Conservation (phyloP, 2,329 filamentous ascomycete species). For the Fusarium sp. region DNA sequence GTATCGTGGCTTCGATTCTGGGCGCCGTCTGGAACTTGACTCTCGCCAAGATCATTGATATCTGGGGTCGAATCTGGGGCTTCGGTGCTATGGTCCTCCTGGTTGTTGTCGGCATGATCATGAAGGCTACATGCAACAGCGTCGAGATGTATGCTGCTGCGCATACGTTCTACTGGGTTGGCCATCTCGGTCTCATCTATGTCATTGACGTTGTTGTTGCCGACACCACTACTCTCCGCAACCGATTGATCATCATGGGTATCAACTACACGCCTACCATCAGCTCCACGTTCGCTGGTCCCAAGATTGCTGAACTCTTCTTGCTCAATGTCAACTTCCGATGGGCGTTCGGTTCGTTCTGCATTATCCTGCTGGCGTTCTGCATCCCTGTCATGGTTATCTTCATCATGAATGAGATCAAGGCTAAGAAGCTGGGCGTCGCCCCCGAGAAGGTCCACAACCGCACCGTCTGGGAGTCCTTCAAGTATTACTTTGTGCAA, state of each 20-base stretch:
- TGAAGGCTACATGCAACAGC: conserved; percentile 71
- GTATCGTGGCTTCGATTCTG: conserved; percentile 58
- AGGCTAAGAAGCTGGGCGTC: conserved; percentile 17
- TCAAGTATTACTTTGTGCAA: conserved; percentile 22
- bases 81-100: conserved; percentile 45
- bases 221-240: conserved; percentile 58
- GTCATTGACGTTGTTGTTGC: conserved; percentile 58
- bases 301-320: conserved; percentile 56
- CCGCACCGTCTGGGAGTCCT: background rate
- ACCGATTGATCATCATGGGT: conserved; percentile 58
- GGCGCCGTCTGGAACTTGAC: conserved; percentile 10
- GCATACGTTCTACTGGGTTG: conserved; percentile 73
- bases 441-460: conserved; percentile 5
- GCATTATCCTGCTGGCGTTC: conserved; percentile 70
- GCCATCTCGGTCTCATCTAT: conserved; percentile 58
- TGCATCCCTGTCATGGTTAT: conserved; percentile 52
- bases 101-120: conserved; percentile 66
- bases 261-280: conserved; percentile 59
- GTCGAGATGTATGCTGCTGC: conserved; percentile 70
- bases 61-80: conserved; percentile 21
- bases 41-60: conserved; percentile 22
- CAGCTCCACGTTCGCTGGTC: conserved; percentile 60
- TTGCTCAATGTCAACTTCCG: conserved; percentile 54
- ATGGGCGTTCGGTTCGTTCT: conserved; percentile 71
- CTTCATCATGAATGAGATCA: conserved; percentile 52